Evolutionary conservation across 2,329 filamentous ascomycete genomes (phyloP).

Genomic region (Sclerotinia spermophila): DNA sequence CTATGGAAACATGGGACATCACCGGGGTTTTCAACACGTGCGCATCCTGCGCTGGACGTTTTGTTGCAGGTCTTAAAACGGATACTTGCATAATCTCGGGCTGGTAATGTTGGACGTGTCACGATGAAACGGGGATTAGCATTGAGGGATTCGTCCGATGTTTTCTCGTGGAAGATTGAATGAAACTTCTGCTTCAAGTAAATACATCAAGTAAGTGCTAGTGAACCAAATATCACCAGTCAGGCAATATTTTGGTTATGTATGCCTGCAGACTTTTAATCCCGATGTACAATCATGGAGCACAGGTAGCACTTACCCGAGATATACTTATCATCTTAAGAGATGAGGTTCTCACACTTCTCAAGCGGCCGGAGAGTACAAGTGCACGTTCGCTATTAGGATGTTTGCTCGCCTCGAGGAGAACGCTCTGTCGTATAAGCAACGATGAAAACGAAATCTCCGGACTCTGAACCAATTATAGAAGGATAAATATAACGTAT

Average conservation of each 20-base stretch:
- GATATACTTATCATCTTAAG: not conserved
- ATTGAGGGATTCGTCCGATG: not conserved
- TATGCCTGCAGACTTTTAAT: not conserved
- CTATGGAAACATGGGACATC: not conserved
- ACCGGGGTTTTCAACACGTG: not conserved
- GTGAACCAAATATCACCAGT: not conserved
- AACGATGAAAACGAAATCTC: not conserved
- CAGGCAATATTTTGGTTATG: not conserved
- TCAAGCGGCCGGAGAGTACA: not conserved
- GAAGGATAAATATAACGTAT: not conserved
- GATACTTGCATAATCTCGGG: conserved; percentile 6
- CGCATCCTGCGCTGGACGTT: not conserved
- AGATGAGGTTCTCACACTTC: not conserved
- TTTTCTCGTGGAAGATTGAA: not conserved
- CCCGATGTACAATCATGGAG: not conserved
- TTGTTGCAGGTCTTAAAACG: conserved; percentile 15
- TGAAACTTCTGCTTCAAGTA: not conserved
- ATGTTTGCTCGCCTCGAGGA: not conserved
- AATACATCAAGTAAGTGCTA: not conserved
- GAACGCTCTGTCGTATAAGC: not conserved
- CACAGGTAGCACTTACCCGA: not conserved
- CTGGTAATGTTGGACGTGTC: not conserved
- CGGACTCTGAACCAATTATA: not conserved
- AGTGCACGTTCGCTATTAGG: not conserved
- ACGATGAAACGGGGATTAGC: too few relatives aligned